Evolutionary conservation across 2,329 filamentous ascomycete genomes (phyloP).

Genomic region (Aspergillus costaricaensis): DNA sequence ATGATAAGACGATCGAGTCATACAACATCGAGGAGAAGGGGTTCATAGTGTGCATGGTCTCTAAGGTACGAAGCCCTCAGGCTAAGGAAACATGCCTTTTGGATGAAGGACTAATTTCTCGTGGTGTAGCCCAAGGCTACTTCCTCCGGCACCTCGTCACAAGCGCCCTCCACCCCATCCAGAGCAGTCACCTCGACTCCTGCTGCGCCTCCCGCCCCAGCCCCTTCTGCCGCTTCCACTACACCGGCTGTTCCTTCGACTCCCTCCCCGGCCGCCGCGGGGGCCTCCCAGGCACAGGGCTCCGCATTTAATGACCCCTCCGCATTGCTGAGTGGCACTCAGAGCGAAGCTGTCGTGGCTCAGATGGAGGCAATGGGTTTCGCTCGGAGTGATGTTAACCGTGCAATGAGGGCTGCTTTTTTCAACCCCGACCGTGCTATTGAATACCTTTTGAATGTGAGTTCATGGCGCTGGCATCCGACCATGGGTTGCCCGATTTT

Average conservation of each 20-base stretch:
- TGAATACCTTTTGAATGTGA: constrained; percentile 86
- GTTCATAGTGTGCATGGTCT: constrained; percentile 97
- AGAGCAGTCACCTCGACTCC: constrained; percentile 45
- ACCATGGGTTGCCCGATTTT: constrained; percentile 5
- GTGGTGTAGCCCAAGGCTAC: constrained; percentile 68
- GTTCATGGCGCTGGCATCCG: constrained; percentile 33
- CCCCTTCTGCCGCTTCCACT: constrained; percentile 50
- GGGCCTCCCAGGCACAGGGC: constrained; percentile 44
- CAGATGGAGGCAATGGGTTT: constrained; percentile 99
- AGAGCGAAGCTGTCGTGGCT: constrained; percentile 77
- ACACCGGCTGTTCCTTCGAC: constrained; percentile 50
- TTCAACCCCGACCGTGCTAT: constrained; percentile 97
- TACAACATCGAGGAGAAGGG: constrained; percentile 99
- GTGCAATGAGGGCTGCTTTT: constrained; percentile 93
- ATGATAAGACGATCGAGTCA: constrained; percentile 93
- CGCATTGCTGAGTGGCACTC: constrained; percentile 80
- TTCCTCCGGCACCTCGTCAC: constrained; percentile 34
- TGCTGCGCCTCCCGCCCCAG: constrained; percentile 53
- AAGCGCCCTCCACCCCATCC: constrained; percentile 42
- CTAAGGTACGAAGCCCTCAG: constrained; percentile 66
- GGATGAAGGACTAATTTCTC: constrained; percentile 26
- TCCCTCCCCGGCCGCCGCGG: constrained; percentile 49
- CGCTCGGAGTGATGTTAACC: constrained; percentile 80
- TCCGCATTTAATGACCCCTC: constrained; percentile 68
- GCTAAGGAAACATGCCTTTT: background rate